These are phyloP conservation scores for Macrocystidia cucumis DNA, from an alignment of 1,284 basidiomycete genomes.

Conservation along the genomic window DNA sequence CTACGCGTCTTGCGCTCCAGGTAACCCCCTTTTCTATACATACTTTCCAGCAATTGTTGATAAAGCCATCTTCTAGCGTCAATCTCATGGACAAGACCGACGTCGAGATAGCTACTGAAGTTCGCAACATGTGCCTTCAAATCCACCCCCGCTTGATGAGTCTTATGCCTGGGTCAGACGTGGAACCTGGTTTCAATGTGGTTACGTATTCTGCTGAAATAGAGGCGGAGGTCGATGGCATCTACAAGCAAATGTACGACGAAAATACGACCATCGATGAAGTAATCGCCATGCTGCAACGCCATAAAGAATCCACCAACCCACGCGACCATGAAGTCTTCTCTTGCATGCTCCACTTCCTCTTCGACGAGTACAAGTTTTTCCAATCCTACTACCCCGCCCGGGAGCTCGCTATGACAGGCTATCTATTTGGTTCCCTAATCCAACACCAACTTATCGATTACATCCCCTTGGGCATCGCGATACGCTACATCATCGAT, in stretches of 20 bases:
- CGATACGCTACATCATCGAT: conserved; percentile 95
- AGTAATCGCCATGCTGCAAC: conserved; percentile 83
- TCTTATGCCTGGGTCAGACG: conserved; percentile 82
- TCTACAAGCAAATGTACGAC: conserved; percentile 99
- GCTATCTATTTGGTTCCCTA: conserved; percentile 92
- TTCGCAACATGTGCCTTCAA: conserved; percentile 91
- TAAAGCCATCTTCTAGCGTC: conserved; percentile 33
- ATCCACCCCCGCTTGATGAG: conserved; percentile 96
- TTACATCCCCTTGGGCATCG: conserved; percentile 93
- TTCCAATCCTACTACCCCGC: conserved; percentile 95
- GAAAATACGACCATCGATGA: conserved; percentile 92
- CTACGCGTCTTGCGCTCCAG: conserved; percentile 79
- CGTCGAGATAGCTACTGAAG: conserved; percentile 85
- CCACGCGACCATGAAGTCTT: conserved; percentile 92
- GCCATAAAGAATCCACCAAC: conserved; percentile 79
- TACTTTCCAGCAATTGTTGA: conserved; percentile 9
- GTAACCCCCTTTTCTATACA: conserved; percentile 32
- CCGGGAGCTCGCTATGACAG: conserved; percentile 94
- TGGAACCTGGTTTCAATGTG: conserved; percentile 89
- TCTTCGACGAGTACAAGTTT: conserved; percentile 99
- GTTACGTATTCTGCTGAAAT: conserved; percentile 86
- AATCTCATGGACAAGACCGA: conserved; percentile 68
- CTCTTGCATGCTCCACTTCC: conserved; percentile 97
- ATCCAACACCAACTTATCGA: conserved; percentile 94
- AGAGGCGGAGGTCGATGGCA: conserved; percentile 88